Base-by-base conservation (phyloP, 1,284 basidiomycete genomes). In the Ceratobasidium sp. region DNA sequence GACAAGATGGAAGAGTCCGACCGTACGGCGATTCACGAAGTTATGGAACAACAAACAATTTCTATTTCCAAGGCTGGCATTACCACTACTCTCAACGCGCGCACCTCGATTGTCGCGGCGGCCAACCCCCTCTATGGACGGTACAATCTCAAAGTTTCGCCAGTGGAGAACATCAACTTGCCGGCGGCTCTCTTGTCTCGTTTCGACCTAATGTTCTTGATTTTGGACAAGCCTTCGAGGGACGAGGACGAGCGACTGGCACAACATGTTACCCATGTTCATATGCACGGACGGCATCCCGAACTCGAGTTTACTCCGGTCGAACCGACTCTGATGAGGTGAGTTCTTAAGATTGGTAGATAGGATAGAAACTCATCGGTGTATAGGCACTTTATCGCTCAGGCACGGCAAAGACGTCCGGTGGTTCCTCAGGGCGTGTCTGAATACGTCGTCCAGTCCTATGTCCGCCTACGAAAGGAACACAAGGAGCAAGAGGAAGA, bases 21-120 rank as follows among this genome's bases (percentile, higher is more conserved):
- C 85, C 91, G 98, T 80, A 99, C 98, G 0, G 96, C 98, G 15
- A 99, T 99, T 81, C 98, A 99, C 88, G 98, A 99, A 89, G 98
- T 99, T 77, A 99, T 99, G 98, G 97, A 99, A 86, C 97, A 99
- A 84, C 97, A 99, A 86, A 99, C 98, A 1, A 99, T 99, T 81
- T 98, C 96, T 2, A 99, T 99, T 82, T 97, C 97, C 61, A 99
- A 99, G 87, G 98, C 98, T 1, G 98, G 98, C 23, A 99, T 99
- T 85, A 98, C 97, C 0, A 99, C 98, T 0, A 99, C 98, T 0
- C 89, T 99, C 53, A 99, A 99, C 83, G 98, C 98, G n/a, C 92
- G 98, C 55, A 98, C 97, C 0, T 99, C 98, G 10, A 96, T 99
- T 83, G 92, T 99, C 12, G 98, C 98, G 0, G 98, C 98, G 9